A percentile compares a stretch with the other conserved stretches of the same genome.
These are phyloP conservation scores for Penstemon eatonii DNA, from an alignment of 257 asterid species.

Conservation along the genomic window DNA sequence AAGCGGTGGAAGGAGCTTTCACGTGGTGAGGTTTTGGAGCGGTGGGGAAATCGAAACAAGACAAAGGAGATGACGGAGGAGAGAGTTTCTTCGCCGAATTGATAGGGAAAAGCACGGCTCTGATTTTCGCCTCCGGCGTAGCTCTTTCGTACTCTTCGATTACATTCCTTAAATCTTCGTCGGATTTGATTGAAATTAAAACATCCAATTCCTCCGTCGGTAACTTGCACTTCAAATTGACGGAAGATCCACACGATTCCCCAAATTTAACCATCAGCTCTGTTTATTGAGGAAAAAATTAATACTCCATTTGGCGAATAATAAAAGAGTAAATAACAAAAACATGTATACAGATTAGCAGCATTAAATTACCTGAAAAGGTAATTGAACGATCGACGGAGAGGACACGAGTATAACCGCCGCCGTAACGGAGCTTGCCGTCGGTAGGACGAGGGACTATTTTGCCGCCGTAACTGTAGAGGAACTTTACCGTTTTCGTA, in stretches of 20 bases:
- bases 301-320: neutral
- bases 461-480: conserved; percentile 81
- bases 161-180: conserved; percentile 61
- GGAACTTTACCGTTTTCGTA: conserved; percentile 49
- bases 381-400: conserved; percentile 50
- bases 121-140: conserved; percentile 54
- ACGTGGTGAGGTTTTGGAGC: conserved; percentile 22
- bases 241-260: conserved; percentile 62
- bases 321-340: neutral
- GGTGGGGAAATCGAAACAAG: conserved; percentile 53
- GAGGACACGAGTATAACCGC: conserved; percentile 78
- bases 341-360: neutral
- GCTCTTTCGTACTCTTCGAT: conserved; percentile 65
- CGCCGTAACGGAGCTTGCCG: conserved; percentile 73
- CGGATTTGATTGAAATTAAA: conserved; percentile 62
- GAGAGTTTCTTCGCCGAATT: conserved; percentile 48
- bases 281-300: conserved; percentile 8
- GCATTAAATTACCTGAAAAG: conserved; percentile 31
- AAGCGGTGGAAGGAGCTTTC: conserved; percentile 21
- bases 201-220: conserved; percentile 78
- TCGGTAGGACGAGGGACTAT: conserved; percentile 67
- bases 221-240: conserved; percentile 63
- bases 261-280: conserved; percentile 76
- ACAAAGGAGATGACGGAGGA: conserved; percentile 62
- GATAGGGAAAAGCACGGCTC: conserved; percentile 62